Conservation (phyloP, 2,329 filamentous ascomycete species). For the Nothomitra cinnamomea region DNA sequence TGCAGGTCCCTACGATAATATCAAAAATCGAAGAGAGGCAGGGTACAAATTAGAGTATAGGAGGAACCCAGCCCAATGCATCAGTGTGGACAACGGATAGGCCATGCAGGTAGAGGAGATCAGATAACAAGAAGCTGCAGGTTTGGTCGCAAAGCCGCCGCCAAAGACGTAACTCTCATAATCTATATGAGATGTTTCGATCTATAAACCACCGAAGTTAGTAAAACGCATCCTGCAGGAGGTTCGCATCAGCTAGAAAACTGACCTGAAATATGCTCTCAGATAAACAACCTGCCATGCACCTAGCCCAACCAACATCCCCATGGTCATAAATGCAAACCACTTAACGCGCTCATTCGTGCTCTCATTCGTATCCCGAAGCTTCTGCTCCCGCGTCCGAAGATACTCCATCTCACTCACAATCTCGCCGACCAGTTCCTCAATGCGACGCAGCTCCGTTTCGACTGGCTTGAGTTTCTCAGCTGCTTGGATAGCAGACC, state of each 20-base stretch:
- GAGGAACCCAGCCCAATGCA: no score
- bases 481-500: constrained; percentile 85
- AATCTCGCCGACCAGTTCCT: constrained; percentile 78
- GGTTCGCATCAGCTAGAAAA: constrained; percentile 7
- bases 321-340: constrained; percentile 91
- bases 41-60: no score
- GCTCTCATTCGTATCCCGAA: constrained; percentile 97
- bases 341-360: constrained; percentile 98
- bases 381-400: constrained; percentile 73
- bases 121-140: constrained; percentile 15
- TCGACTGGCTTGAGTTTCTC: constrained; percentile 98
- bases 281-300: constrained; percentile 97
- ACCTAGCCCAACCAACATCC: constrained; percentile 74
- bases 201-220: constrained; percentile 20
- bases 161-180: not conserved
- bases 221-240: constrained; percentile 4
- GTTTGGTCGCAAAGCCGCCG: not conserved
- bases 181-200: constrained; percentile 52
- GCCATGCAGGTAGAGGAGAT: not conserved
- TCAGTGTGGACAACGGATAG: no score
- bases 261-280: constrained; percentile 80
- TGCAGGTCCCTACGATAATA: no score
- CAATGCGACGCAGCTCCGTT: constrained; percentile 80
- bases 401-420: constrained; percentile 95
- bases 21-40: no score